Conservation (phyloP, 192 early-diverging fungal genomes). For the Podila horticola region DNA sequence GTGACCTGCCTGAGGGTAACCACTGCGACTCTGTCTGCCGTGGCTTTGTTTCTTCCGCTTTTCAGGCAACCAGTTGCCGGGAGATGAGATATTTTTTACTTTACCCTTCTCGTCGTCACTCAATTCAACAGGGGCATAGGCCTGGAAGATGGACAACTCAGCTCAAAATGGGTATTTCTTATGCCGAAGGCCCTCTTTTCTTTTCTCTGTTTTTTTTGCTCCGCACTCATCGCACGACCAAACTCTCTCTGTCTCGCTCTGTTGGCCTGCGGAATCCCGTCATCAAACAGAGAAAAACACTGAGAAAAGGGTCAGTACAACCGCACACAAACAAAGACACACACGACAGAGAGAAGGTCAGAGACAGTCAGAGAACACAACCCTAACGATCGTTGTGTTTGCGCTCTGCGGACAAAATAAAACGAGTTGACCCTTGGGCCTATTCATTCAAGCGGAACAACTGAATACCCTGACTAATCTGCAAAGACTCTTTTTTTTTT, state of each 20-base stretch:
- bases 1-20: background rate
- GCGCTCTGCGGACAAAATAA: background rate
- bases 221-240: background rate
- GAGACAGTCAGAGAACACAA: no score
- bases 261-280: conserved; percentile 1
- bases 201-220: background rate
- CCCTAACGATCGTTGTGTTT: background rate
- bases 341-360: background rate
- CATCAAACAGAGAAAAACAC: background rate
- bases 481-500: no score
- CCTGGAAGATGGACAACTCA: background rate
- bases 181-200: background rate
- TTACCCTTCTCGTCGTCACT: background rate
- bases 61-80: background rate
- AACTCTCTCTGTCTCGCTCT: no score
- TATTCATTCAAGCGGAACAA: no score
- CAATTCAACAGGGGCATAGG: no score
- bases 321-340: background rate
- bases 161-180: conserved; percentile 7
- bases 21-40: conserved; percentile 1
- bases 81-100: background rate
- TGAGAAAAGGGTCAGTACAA: background rate
- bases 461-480: no score
- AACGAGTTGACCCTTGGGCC: no score
- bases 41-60: background rate